Base-by-base conservation (phyloP, 2,329 filamentous ascomycete genomes). In the Ramularia collo-cygni region DNA sequence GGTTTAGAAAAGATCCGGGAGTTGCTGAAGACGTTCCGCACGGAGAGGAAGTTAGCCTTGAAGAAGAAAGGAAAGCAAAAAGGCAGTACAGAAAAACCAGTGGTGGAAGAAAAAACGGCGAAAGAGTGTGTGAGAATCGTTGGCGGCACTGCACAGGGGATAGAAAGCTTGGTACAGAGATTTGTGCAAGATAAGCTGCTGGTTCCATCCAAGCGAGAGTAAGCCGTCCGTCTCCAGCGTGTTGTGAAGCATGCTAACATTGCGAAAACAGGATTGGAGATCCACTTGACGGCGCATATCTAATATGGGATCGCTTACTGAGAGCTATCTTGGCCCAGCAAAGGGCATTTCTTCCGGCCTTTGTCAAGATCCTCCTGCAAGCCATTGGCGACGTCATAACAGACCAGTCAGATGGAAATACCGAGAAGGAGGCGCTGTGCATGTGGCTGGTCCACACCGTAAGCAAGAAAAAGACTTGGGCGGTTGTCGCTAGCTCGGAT, bases 401-500 rank as follows among this genome's bases (percentile, higher is more conserved):
- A 51, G 58, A 18, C 32, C 46, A 17, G 55, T 66, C 44, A 16
- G 34, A 35, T 7, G 24, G 43, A 8, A 50, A 56, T 33, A 45
- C 50, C 10, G 44, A 50, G 5, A 55, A 55, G 26, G 69, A 76
- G 55, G 69, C 63, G 2, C 38, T 70, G 21, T 69, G 63, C 44
- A 55, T 65, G 24, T 77, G 74, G 74, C 49, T 74, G 17, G 48
- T 65, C 7, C 70, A 75, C 50, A 59, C 76, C 8, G 48, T 73
- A 17, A 56, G 56, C 4, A 36, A 56, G 3, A 51, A 55, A 2
- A 8, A 47, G 47, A 19, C 46, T 56, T 24, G 52, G 56, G 21
- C 50, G 42, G 19, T 19, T 35, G 8, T 34, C 21, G 8, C 19
- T 27, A 37, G 29, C 3, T 31, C 31, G 9, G 47, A 52, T 15